Evolutionary conservation across 176 grass and related monocot genomes (phyloP).

Genomic region (Rhynchospora pubera): DNA sequence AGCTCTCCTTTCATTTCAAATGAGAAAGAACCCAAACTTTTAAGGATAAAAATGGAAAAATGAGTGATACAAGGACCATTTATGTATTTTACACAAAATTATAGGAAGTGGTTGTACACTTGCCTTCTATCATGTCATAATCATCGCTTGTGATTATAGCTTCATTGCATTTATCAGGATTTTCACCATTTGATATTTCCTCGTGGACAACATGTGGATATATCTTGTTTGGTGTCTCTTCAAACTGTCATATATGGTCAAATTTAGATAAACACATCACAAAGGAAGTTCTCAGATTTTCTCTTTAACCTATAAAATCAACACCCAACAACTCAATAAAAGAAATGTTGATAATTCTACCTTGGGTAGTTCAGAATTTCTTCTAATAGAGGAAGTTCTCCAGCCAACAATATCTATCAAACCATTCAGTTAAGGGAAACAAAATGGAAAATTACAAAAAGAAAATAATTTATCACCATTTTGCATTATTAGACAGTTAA

Average conservation of each 20-base stretch:
- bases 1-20: background rate
- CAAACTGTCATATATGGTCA: conserved; percentile 47
- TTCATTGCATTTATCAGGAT: conserved; percentile 34
- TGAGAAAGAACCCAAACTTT: background rate
- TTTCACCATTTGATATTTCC: conserved; percentile 64
- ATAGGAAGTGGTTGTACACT: conserved; percentile 3
- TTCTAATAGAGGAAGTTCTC: conserved; percentile 96
- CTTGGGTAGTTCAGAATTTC: conserved; percentile 71
- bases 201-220: conserved; percentile 94
- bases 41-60: background rate
- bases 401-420: conserved; percentile 92
- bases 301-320: conserved; percentile 1
- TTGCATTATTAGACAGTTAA: background rate
- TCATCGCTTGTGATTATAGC: conserved; percentile 13
- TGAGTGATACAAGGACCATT: background rate
- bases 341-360: conserved; percentile 24
- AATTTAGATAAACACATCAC: background rate
- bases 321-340: background rate
- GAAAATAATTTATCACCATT: conserved; percentile 26
- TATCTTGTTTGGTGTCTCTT: conserved; percentile 46
- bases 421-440: conserved; percentile 41
- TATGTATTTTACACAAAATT: background rate
- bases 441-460: conserved; percentile 22
- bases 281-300: conserved; percentile 10
- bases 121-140: conserved; percentile 70